These are phyloP conservation scores for Laetiporus sulphureus DNA, from an alignment of 1,284 basidiomycete species.

Conservation along the genomic window DNA sequence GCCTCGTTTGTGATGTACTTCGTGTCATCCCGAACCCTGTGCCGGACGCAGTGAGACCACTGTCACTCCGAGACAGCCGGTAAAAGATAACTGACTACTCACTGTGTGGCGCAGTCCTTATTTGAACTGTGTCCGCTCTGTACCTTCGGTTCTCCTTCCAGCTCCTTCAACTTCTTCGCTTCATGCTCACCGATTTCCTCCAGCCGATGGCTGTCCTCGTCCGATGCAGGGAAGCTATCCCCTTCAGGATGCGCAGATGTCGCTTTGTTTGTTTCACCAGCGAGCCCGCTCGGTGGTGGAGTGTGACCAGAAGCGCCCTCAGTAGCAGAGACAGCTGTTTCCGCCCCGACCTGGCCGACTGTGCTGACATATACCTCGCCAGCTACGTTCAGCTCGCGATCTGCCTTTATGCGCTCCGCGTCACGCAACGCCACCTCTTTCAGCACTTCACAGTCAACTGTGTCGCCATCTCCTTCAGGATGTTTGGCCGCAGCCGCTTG, in stretches of 20 bases:
- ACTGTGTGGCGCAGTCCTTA: constrained; percentile 1
- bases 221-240: constrained; percentile 11
- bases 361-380: constrained; percentile 18
- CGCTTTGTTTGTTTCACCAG: constrained; percentile 25
- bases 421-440: constrained; percentile 15
- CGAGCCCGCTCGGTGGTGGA: constrained; percentile 26
- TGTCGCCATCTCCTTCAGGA: constrained; percentile 17
- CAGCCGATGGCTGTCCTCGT: constrained; percentile 9
- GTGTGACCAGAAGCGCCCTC: constrained; percentile 26
- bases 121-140: constrained; percentile 3
- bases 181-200: constrained; percentile 12
- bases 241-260: constrained; percentile 22
- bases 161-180: constrained; percentile 12
- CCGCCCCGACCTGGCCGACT: constrained; percentile 17
- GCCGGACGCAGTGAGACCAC: too few species aligned
- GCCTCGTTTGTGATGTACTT: too few species aligned
- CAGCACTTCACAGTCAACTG: constrained; percentile 16
- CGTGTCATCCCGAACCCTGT: too few species aligned
- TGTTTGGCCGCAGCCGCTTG: constrained; percentile 26
- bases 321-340: constrained; percentile 13
- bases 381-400: constrained; percentile 15
- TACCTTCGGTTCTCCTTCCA: constrained; percentile 8
- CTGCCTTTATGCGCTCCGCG: constrained; percentile 22
- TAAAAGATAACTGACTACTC: too few species aligned
- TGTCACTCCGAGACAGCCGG: too few species aligned